Conservation (phyloP, 371 early-diverging fungal species). For the Antonospora locustae region DNA sequence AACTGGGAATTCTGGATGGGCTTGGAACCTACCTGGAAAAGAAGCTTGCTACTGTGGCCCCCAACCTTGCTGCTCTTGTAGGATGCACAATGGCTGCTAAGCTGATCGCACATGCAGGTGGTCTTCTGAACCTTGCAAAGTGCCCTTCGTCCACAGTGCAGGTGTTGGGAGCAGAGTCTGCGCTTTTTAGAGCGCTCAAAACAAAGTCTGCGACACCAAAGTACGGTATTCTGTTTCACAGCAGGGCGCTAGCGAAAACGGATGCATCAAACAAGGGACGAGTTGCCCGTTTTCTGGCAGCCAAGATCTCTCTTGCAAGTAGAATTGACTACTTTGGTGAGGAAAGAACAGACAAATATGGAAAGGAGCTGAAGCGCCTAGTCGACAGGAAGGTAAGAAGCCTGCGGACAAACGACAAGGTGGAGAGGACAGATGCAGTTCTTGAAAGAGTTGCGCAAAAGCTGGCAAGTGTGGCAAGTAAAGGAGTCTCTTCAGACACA, state of each 20-base stretch:
- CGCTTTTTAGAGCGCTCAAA: constrained; percentile 86
- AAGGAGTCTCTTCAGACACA: too few species aligned
- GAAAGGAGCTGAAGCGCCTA: constrained; percentile 77
- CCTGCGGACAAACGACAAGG: constrained; percentile 70
- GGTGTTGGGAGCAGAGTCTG: constrained; percentile 95
- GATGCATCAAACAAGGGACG: constrained; percentile 89
- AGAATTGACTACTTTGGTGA: constrained; percentile 89
- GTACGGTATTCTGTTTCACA: constrained; percentile 89
- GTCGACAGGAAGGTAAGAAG: constrained; percentile 82
- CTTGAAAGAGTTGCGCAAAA: constrained; percentile 77
- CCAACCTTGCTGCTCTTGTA: constrained; percentile 83
- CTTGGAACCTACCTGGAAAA: constrained; percentile 72
- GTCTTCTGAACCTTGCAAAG: constrained; percentile 82
- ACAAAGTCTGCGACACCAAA: constrained; percentile 91
- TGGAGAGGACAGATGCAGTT: constrained; percentile 74
- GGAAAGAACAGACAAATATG: constrained; percentile 69
- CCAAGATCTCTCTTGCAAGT: constrained; percentile 86
- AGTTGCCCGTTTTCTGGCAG: constrained; percentile 85
- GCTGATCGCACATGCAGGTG: constrained; percentile 81
- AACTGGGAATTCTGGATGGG: constrained; percentile 73
- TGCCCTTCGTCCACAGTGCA: constrained; percentile 91
- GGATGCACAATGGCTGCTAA: constrained; percentile 86
- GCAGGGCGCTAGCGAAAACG: constrained; percentile 77
- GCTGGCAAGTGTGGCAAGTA: too few species aligned
- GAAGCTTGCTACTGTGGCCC: constrained; percentile 86